Conservation (phyloP, 2,329 filamentous ascomycete genomes). For the Paracamarosporium sp. region DNA sequence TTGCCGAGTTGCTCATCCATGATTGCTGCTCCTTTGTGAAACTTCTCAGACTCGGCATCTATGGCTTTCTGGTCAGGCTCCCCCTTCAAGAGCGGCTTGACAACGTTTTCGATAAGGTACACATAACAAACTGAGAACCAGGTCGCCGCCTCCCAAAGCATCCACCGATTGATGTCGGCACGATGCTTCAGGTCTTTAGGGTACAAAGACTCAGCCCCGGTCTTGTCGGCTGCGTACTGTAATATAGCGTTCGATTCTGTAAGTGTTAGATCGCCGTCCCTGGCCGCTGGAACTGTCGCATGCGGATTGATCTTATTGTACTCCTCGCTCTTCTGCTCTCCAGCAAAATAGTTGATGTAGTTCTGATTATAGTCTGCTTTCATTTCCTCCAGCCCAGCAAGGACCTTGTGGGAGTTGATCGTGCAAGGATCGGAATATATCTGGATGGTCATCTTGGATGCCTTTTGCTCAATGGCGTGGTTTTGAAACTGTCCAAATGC, state of each 20-base stretch:
- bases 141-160: constrained; percentile 51
- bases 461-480: not conserved
- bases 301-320: constrained; percentile 47
- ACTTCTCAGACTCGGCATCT: constrained; percentile 40
- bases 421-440: constrained; percentile 45
- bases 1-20: constrained; percentile 47
- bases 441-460: constrained; percentile 7
- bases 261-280: constrained; percentile 47
- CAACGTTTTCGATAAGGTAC: constrained; percentile 50
- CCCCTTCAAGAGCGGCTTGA: constrained; percentile 47
- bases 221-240: constrained; percentile 48
- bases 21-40: constrained; percentile 45
- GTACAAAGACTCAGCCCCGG: constrained; percentile 39
- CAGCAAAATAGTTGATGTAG: constrained; percentile 49
- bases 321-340: constrained; percentile 47
- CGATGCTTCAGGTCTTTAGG: constrained; percentile 49
- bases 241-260: constrained; percentile 54
- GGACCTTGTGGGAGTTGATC: constrained; percentile 51
- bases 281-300: constrained; percentile 49
- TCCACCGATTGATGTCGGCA: constrained; percentile 49
- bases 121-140: constrained; percentile 52
- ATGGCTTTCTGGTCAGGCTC: constrained; percentile 46
- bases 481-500: not conserved
- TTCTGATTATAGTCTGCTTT: constrained; percentile 45
- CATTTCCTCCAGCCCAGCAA: constrained; percentile 49